These are phyloP conservation scores for Ceratocystis huliohia DNA, from an alignment of 2,329 filamentous ascomycete species.

Conservation along the genomic window DNA sequence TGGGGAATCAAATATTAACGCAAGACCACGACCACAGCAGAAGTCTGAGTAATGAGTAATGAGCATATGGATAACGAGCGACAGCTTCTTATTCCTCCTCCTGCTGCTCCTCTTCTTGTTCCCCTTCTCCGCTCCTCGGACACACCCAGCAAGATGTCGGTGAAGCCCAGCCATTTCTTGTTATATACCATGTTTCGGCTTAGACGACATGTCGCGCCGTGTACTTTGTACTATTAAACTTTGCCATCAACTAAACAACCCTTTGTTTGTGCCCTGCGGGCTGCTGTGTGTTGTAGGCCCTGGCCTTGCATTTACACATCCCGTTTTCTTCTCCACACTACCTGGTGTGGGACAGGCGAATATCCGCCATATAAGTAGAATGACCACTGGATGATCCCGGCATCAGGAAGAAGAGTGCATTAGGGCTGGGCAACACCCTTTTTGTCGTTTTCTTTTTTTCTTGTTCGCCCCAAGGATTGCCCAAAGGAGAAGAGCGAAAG, in stretches of 20 bases:
- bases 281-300: not conserved
- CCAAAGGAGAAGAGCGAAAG: not conserved
- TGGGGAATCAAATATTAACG: no score
- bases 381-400: not conserved
- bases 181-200: not conserved
- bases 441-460: no score
- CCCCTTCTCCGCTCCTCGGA: not conserved
- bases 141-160: not conserved
- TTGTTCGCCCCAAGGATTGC: not conserved
- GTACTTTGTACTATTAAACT: not conserved
- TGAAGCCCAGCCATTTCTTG: constrained; percentile 7
- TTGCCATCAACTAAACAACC: not conserved
- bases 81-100: no score
- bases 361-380: not conserved
- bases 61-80: no score
- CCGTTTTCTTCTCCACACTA: not conserved
- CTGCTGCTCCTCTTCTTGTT: no score
- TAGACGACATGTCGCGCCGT: constrained; percentile 5
- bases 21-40: no score
- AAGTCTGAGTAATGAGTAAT: no score
- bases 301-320: not conserved
- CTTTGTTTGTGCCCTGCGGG: not conserved
- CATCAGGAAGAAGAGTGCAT: not conserved
- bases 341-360: not conserved
- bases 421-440: not conserved